These are phyloP conservation scores for Podaxis carcinomalis DNA, from an alignment of 768 basidiomycete genomes.

Conservation along the genomic window DNA sequence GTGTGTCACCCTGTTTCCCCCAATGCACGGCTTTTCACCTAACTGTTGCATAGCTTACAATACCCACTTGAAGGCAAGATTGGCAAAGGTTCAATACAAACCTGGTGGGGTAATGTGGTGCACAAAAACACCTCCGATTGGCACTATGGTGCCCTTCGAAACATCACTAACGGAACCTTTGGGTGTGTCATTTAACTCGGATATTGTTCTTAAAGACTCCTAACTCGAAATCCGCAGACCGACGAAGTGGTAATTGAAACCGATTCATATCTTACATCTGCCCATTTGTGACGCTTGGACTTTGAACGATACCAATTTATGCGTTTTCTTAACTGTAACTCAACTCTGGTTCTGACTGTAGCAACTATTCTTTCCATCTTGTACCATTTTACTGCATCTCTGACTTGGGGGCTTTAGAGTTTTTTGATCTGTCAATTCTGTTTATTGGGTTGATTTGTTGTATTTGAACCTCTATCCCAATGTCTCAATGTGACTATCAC, in stretches of 20 bases:
- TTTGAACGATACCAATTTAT: neutral
- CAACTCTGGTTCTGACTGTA: neutral
- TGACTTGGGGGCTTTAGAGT: neutral
- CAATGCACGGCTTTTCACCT: neutral
- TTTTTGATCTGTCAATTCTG: neutral
- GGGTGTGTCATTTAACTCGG: slow-evolving; percentile 21
- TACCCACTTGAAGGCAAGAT: slow-evolving; percentile 39
- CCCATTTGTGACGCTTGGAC: neutral
- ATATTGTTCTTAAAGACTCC: neutral
- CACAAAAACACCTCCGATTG: slow-evolving; percentile 32
- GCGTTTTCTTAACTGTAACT: neutral
- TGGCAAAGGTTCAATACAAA: slow-evolving; percentile 29
- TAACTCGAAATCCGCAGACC: neutral
- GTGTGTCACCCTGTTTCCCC: slow-evolving; percentile 30
- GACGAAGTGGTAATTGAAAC: slow-evolving; percentile 2
- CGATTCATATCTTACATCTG: neutral
- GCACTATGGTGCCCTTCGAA: slow-evolving; percentile 23
- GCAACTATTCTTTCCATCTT: neutral
- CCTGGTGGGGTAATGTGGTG: slow-evolving; percentile 40
- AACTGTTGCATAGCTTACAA: slow-evolving; percentile 30
- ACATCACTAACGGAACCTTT: slow-evolving; percentile 27
- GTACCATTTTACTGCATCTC: neutral
- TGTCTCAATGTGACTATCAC: neutral
- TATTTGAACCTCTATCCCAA: neutral
- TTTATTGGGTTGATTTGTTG: neutral